Evolutionary conservation across 306 rosid genomes (phyloP).

Genomic region (Vigna unguiculata): DNA sequence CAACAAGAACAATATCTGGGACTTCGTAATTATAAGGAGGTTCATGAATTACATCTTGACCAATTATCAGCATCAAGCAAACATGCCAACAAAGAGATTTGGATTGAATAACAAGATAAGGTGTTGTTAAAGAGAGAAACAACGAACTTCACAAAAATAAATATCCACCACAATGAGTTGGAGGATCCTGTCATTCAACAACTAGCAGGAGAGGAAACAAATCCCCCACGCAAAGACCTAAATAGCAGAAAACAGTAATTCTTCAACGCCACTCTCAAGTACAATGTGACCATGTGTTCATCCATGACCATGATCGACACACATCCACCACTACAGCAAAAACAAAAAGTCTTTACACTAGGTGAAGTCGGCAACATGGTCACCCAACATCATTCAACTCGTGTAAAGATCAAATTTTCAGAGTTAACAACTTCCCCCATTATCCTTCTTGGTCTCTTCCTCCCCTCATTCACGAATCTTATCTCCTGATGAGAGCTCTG

Average conservation of each 20-base stretch:
- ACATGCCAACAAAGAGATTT: slow-evolving; percentile 2
- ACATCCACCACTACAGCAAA: not conserved
- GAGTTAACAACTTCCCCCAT: not conserved
- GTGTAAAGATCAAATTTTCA: not conserved
- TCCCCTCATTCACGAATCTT: not conserved
- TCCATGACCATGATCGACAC: slow-evolving; percentile 13
- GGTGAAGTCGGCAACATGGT: not conserved
- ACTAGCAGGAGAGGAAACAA: slow-evolving; percentile 2
- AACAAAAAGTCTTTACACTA: not conserved
- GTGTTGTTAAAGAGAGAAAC: not conserved
- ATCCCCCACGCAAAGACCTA: not conserved
- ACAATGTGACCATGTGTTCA: slow-evolving; percentile 17
- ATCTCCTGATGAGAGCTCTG: not conserved
- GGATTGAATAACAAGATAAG: not conserved
- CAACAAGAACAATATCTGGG: not conserved
- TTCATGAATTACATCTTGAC: slow-evolving; percentile 18
- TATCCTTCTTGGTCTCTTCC: not conserved
- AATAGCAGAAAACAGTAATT: not conserved
- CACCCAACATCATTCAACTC: not conserved
- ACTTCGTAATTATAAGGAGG: slow-evolving; percentile 4
- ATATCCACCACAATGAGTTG: not conserved
- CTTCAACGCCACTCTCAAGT: not conserved
- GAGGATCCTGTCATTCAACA: slow-evolving; percentile 14
- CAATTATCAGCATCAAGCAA: slow-evolving; percentile 26
- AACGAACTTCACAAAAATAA: not conserved